Base-by-base conservation (phyloP, 805 yeast species). In the Teunomyces pallodes region DNA sequence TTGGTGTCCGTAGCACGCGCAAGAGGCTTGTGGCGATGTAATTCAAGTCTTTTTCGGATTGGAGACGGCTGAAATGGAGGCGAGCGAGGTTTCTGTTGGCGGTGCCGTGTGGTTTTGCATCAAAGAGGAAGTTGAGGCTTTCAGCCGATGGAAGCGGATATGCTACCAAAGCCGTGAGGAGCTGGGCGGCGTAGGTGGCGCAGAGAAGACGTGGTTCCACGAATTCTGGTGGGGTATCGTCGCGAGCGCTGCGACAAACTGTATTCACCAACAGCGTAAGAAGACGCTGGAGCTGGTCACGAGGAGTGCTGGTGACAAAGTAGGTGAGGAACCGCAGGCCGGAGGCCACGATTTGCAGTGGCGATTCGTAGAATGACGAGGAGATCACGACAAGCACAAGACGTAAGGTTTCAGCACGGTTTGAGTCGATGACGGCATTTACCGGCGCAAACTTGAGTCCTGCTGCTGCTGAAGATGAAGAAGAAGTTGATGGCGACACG, bases 331-430 rank as follows among this genome's bases (percentile, higher is more conserved):
- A 87, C 43, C 80, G 74, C 30, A 89, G 81, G 0, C 92, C 96
- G 3, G 58, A 54, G 0, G 70, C 52, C 0, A 80, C 76, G 4
- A 82, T 59, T 10, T 61, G 58, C 5, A 73, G 56, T 0, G 80
- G 73, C 2, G 67, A 47, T 3, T 59, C 62, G 60, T 87, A 90
- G 42, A 90, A 60, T 12, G 83, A 75, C 42, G 76, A 77, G 1
- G 96, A 85, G 17, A 80, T 71, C 5, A 91, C 65, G 0, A 84
- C 72, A 6, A 87, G 57, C 9, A 92, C 47, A 6, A 90, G 67
- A 42, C 85, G 70, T 33, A 92, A 55, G 2, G 87, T 68, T 58
- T 87, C 95, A 4, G 83, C 66, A 56, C 96, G 77, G 59, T 87
- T 82, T 24, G 81, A 61, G 54, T 87, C 91, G 36, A 81, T 58